Percentiles rank a stretch among this genome's conserved stretches.
Evolutionary conservation across 2,329 filamentous ascomycete genomes (phyloP).

Genomic region (Nothopassalora personata): DNA sequence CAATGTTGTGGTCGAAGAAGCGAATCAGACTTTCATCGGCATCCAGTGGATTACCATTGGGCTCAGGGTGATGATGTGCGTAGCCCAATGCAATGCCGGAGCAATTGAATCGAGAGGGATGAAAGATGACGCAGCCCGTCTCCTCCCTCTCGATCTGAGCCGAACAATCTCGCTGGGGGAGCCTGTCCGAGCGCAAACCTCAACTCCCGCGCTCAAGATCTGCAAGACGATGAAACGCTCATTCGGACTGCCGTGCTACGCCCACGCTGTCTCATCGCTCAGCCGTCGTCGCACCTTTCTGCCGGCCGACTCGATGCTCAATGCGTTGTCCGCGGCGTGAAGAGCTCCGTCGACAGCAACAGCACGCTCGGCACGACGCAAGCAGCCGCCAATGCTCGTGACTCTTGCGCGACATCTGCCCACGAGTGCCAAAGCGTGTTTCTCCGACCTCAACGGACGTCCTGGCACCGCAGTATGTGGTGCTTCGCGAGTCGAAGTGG

Average conservation of each 20-base stretch:
- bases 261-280: background rate
- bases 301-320: background rate
- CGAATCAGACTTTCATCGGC: no score
- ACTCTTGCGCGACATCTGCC: conserved; percentile 2
- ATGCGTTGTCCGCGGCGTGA: conserved; percentile 1
- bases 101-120: background rate
- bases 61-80: background rate
- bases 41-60: no score
- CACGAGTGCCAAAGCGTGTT: conserved; percentile 12
- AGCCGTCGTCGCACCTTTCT: background rate
- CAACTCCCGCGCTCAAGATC: background rate
- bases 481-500: background rate
- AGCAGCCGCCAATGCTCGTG: conserved; percentile 5
- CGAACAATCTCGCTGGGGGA: background rate
- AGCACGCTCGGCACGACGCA: conserved; percentile 11
- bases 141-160: background rate
- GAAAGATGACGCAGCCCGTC: background rate
- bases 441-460: conserved; percentile 12
- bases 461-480: background rate
- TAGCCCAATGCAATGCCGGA: background rate
- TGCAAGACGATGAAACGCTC: background rate
- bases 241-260: background rate
- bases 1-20: no score
- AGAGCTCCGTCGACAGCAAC: conserved; percentile 8
- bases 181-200: background rate